Percentiles rank a stretch among this genome's conserved stretches.
These are phyloP conservation scores for Ceratocystis cubensis DNA, from an alignment of 2,329 filamentous ascomycete species.

Conservation along the genomic window DNA sequence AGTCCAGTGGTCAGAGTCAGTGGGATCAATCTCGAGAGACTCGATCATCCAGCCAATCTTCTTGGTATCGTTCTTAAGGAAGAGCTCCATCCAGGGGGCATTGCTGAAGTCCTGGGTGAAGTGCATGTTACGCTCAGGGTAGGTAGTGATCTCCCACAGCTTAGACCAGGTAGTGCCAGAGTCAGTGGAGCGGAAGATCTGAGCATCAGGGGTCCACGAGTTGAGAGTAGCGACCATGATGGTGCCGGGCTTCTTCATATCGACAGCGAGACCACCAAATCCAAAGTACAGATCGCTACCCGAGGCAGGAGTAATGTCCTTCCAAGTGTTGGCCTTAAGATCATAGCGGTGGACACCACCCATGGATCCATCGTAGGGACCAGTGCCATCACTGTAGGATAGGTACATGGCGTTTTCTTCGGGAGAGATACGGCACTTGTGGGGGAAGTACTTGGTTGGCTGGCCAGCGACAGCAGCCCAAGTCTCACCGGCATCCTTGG, in stretches of 20 bases:
- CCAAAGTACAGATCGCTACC: slow-evolving; percentile 38
- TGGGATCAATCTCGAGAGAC: slow-evolving; percentile 43
- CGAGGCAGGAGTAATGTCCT: slow-evolving; percentile 43
- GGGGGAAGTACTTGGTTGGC: slow-evolving; percentile 39
- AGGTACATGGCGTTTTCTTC: slow-evolving; percentile 43
- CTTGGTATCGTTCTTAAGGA: slow-evolving; percentile 36
- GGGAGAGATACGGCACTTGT: slow-evolving; percentile 41
- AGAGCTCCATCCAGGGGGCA: slow-evolving; percentile 43
- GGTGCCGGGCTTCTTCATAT: slow-evolving; percentile 42
- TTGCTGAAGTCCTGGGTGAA: slow-evolving; percentile 36
- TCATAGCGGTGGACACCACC: slow-evolving; percentile 45
- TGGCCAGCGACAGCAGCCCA: slow-evolving; percentile 41
- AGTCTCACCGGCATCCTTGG: slow-evolving; percentile 40
- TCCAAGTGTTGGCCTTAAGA: slow-evolving; percentile 37
- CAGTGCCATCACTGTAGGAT: slow-evolving; percentile 42
- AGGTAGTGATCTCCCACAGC: slow-evolving; percentile 40
- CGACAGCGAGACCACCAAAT: slow-evolving; percentile 44
- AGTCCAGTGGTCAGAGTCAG: slow-evolving; percentile 47
- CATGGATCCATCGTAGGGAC: slow-evolving; percentile 43
- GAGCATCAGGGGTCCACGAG: slow-evolving; percentile 47
- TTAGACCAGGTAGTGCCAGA: slow-evolving; percentile 42
- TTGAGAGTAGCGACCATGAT: slow-evolving; percentile 45
- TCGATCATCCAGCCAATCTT: slow-evolving; percentile 51
- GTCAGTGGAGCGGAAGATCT: slow-evolving; percentile 43
- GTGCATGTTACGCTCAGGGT: slow-evolving; percentile 35